Evolutionary conservation across 345 rosid species (phyloP).

Genomic region (Pseudoturritis turrita): DNA sequence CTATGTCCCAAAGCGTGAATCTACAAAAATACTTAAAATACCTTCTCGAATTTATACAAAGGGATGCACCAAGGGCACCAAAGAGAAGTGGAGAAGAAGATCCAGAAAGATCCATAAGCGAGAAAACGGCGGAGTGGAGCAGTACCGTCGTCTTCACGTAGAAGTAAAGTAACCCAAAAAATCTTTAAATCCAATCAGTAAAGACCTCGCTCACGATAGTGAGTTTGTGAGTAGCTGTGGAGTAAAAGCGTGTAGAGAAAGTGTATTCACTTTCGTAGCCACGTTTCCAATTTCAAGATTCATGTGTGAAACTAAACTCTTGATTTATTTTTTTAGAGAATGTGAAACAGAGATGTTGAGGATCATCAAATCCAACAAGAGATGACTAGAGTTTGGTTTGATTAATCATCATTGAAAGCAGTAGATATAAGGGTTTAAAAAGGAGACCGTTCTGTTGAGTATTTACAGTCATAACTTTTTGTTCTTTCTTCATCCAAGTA

Average conservation of each 20-base stretch:
- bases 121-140: too few relatives aligned
- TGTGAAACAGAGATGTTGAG: constrained; percentile 6
- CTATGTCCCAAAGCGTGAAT: too few relatives aligned
- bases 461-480: not conserved
- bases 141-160: too few relatives aligned
- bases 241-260: constrained; percentile 27
- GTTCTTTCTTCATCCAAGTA: constrained; percentile 6
- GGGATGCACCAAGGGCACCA: too few relatives aligned
- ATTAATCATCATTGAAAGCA: not conserved
- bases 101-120: too few relatives aligned
- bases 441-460: not conserved
- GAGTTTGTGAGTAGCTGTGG: constrained; percentile 16
- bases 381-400: not conserved
- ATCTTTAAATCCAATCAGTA: too few relatives aligned
- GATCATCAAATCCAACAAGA: too few relatives aligned
- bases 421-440: not conserved
- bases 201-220: too few relatives aligned
- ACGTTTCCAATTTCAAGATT: constrained; percentile 16
- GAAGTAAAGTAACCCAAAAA: too few relatives aligned
- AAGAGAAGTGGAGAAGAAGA: too few relatives aligned
- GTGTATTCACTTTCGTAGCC: constrained; percentile 12
- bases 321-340: constrained; percentile 1
- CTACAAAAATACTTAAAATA: too few relatives aligned
- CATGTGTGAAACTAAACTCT: constrained; percentile 16
- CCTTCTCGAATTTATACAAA: too few relatives aligned